phyloP scores from a whole-genome alignment of 2,329 filamentous ascomycete genomes.

The Fusarium sp. region DNA sequence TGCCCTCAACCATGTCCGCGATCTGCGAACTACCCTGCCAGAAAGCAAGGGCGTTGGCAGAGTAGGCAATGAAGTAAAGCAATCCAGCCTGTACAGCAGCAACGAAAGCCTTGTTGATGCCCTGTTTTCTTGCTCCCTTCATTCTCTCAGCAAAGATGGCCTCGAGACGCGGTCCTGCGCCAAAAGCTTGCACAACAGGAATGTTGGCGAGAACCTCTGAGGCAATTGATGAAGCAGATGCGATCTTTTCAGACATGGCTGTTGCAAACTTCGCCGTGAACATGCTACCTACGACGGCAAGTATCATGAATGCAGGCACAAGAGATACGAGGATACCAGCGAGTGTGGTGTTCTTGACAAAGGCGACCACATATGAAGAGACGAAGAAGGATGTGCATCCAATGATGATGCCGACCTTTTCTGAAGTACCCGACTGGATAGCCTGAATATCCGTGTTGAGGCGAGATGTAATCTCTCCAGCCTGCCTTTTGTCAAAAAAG shows the following conservation, averaged over 20 bases:
- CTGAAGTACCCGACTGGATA: slow-evolving; percentile 76
- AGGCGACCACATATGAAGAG: slow-evolving; percentile 75
- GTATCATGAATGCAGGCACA: slow-evolving; percentile 72
- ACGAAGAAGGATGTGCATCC: slow-evolving; percentile 74
- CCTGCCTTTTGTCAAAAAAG: slow-evolving; percentile 73
- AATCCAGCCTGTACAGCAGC: slow-evolving; percentile 70
- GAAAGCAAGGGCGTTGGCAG: slow-evolving; percentile 75
- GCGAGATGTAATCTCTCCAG: slow-evolving; percentile 73
- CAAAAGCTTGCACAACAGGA: slow-evolving; percentile 73
- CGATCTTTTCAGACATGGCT: slow-evolving; percentile 66
- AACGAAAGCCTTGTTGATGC: slow-evolving; percentile 69
- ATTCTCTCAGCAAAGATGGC: slow-evolving; percentile 69
- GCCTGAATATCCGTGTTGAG: slow-evolving; percentile 75
- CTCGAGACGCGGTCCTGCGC: slow-evolving; percentile 70
- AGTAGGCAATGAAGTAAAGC: slow-evolving; percentile 76
- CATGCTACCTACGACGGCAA: slow-evolving; percentile 67
- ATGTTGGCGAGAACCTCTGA: slow-evolving; percentile 73
- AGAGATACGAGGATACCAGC: slow-evolving; percentile 74
- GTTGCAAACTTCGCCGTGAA: slow-evolving; percentile 66
- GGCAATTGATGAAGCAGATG: slow-evolving; percentile 71
- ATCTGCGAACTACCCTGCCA: slow-evolving; percentile 74
- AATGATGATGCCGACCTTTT: slow-evolving; percentile 77
- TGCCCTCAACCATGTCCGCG: slow-evolving; percentile 55
- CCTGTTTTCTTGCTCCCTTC: slow-evolving; percentile 62
- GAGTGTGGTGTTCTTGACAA: slow-evolving; percentile 72